Conservation (phyloP, 2,329 filamentous ascomycete species). For the Alternaria metachromatica region DNA sequence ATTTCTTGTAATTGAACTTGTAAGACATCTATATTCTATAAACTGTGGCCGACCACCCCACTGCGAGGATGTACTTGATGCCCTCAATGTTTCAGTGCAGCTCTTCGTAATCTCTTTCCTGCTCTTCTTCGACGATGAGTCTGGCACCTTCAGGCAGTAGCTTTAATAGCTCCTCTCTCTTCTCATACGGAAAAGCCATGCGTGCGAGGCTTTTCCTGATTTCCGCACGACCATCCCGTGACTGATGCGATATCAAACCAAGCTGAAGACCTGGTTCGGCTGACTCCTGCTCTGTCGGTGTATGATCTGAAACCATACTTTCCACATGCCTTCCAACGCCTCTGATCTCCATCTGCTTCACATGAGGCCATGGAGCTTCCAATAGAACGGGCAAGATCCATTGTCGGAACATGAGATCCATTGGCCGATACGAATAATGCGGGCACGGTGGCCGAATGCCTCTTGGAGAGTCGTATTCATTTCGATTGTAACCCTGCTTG, state of each 20-base stretch:
- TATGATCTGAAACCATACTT: neutral
- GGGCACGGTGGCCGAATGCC: neutral
- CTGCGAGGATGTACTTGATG: neutral
- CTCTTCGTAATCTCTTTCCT: neutral
- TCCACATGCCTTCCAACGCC: neutral
- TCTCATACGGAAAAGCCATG: neutral
- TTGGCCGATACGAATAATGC: neutral
- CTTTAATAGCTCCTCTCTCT: neutral
- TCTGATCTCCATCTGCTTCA: neutral
- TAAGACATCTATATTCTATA: neutral
- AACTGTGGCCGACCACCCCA: neutral
- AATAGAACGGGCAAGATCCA: neutral
- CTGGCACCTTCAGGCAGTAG: neutral
- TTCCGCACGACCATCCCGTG: neutral
- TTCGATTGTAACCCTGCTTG: neutral
- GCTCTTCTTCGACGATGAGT: neutral
- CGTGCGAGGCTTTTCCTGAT: neutral
- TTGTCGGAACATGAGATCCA: neutral
- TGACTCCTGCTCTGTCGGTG: neutral
- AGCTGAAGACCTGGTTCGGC: neutral
- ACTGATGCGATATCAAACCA: neutral
- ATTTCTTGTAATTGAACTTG: neutral
- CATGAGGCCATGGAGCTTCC: neutral
- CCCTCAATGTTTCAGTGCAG: neutral
- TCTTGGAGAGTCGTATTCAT: neutral